Evolutionary conservation across 23 red algal genomes (phyloP), one percentile per base, ranked within the genome.

Genomic region (Gracilariopsis chorda): DNA sequence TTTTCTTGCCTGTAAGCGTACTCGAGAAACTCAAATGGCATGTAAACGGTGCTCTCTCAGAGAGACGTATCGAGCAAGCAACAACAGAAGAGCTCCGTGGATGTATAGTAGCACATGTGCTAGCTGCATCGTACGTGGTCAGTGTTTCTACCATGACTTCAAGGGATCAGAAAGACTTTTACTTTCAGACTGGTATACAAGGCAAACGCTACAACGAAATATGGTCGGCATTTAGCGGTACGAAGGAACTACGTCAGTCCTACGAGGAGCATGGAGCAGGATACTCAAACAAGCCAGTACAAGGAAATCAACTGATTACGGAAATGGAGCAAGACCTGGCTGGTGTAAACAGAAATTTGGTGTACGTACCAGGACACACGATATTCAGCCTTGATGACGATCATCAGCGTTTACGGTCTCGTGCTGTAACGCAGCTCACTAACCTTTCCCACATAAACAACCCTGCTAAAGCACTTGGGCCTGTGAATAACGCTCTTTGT

Each of bases 371-470:
- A 49, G 43, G 43, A 21, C 19, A 0, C 4, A 79, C 56, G 5
- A 0, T 79, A 17, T 12, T 81, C 17, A 81, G 45, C 47, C 34
- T 81, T 0, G 77, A 81, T 0, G 77, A 81, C 13, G 77, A 81
- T 29, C 77, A 81, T 58, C 45, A 58, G 45, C 77, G 77, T 10
- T 57, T 62, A 25, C 21, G 77, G 36, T 81, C 77, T 29, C 13
- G 48, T 35, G 77, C 77, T 5, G 77, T 81, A 14, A 58, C 77
- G 16, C 0, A 81, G n/a, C 52, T 81, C 7, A 81, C 77, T 5
- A 81, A 33, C 19, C 48, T 81, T 7, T 81, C 77, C 5, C 77
- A 81, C n/a, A 28, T 81, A 3, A 81, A 57, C 28, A 81, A 81
- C 39, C 48, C 77, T 57, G 21, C 19, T 4, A 71, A 71, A 17